Conservation (phyloP, 768 basidiomycete genomes). For the Favolaschia claudopus region DNA sequence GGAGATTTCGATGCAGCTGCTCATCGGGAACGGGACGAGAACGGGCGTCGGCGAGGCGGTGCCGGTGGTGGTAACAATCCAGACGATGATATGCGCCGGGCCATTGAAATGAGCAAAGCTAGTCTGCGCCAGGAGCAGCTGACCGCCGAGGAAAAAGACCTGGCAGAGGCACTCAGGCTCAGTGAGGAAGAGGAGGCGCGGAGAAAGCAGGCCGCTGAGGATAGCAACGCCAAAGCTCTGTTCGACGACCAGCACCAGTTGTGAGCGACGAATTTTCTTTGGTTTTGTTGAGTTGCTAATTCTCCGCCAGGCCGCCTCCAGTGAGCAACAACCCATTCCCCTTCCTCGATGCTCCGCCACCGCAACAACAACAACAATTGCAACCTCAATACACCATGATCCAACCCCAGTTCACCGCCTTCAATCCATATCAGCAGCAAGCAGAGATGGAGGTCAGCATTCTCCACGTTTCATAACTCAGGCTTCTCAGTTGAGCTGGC, state of each 20-base stretch:
- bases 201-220: constrained; percentile 73
- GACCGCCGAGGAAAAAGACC: constrained; percentile 81
- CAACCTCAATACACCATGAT: constrained; percentile 82
- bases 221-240: constrained; percentile 73
- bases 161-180: constrained; percentile 81
- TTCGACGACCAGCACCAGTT: constrained; percentile 89
- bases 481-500: not conserved
- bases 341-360: constrained; percentile 64
- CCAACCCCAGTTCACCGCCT: constrained; percentile 89
- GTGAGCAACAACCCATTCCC: constrained; percentile 66
- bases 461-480: constrained; percentile 35
- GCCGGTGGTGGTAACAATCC: constrained; percentile 43
- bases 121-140: constrained; percentile 74
- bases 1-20: constrained; percentile 50
- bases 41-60: constrained; percentile 42
- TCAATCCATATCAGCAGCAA: constrained; percentile 95
- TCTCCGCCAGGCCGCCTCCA: constrained; percentile 36
- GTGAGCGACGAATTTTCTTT: constrained; percentile 49
- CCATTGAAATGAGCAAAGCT: constrained; percentile 91
- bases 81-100: constrained; percentile 86
- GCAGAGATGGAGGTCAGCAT: constrained; percentile 82
- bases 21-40: constrained; percentile 53
- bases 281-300: constrained; percentile 11
- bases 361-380: constrained; percentile 50
- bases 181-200: constrained; percentile 92